phyloP scores from a whole-genome alignment of 192 early-diverging fungal species.

The Gonapodya sp. region DNA sequence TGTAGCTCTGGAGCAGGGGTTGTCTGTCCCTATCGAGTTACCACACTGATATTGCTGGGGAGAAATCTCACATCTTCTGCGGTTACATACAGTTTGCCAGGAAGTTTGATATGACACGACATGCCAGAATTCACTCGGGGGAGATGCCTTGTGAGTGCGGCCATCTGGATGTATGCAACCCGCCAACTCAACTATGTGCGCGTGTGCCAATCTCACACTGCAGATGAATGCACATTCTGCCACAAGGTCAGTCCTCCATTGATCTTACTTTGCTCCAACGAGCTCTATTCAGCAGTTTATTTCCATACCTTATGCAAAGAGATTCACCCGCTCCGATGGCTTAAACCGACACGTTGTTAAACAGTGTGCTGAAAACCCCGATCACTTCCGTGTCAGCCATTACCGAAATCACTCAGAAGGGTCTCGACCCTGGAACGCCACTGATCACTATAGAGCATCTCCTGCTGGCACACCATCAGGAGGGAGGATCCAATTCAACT shows the following conservation, averaged over 20 bases:
- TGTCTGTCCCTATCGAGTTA: no score
- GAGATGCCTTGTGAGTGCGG: background rate
- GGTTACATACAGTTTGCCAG: background rate
- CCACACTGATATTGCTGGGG: no score
- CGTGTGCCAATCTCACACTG: no score
- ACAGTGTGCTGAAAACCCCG: background rate
- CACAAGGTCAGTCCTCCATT: background rate
- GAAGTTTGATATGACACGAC: background rate
- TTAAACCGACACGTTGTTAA: background rate
- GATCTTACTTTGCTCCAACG: background rate
- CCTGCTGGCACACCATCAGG: no score
- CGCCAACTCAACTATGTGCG: no score
- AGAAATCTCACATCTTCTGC: background rate
- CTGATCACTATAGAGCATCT: no score
- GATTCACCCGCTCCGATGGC: background rate
- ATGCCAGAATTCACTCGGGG: background rate
- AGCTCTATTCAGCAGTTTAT: background rate
- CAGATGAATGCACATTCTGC: background rate
- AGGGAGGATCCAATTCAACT: no score
- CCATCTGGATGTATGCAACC: no score
- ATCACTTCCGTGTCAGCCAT: background rate
- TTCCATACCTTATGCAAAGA: no score
- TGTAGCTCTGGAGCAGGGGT: no score
- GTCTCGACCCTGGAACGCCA: background rate
- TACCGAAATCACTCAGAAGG: background rate